phyloP scores from a whole-genome alignment of 805 yeast species.

The Yamadazyma scolyti region DNA sequence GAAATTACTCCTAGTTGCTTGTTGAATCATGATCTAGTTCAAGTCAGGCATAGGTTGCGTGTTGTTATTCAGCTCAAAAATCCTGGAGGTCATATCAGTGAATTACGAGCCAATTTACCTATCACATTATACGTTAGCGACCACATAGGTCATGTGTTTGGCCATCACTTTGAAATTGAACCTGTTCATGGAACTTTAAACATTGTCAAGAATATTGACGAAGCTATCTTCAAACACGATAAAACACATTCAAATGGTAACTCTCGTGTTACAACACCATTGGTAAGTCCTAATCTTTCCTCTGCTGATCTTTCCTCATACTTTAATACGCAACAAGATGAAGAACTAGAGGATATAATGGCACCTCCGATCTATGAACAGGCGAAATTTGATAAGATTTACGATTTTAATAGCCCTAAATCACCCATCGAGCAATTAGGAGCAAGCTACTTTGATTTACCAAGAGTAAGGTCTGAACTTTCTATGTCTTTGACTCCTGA shows the following conservation, averaged over 20 bases:
- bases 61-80: slow-evolving; percentile 44
- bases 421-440: slow-evolving; percentile 35
- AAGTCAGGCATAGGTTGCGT: slow-evolving; percentile 44
- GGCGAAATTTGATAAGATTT: slow-evolving; percentile 34
- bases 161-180: slow-evolving; percentile 30
- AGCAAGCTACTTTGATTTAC: slow-evolving; percentile 28
- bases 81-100: slow-evolving; percentile 48
- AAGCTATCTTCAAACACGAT: slow-evolving; percentile 27
- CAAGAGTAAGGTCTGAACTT: slow-evolving; percentile 10
- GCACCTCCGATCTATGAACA: slow-evolving; percentile 45
- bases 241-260: slow-evolving; percentile 7
- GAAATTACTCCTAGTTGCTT: slow-evolving; percentile 43
- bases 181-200: slow-evolving; percentile 20
- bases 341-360: slow-evolving; percentile 21
- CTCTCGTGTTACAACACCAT: slow-evolving; percentile 7
- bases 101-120: slow-evolving; percentile 51
- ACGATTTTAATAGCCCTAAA: slow-evolving; percentile 30
- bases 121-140: slow-evolving; percentile 41
- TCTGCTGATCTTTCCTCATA: slow-evolving; percentile 6
- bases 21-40: slow-evolving; percentile 36
- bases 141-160: slow-evolving; percentile 32
- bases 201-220: slow-evolving; percentile 18
- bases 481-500: slow-evolving; percentile 1
- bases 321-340: slow-evolving; percentile 7
- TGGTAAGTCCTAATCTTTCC: slow-evolving; percentile 2